Evolutionary conservation across 176 grass and related monocot genomes (phyloP), one percentile per base, ranked within the genome.

Genomic region (Calamus simplicifolius): DNA sequence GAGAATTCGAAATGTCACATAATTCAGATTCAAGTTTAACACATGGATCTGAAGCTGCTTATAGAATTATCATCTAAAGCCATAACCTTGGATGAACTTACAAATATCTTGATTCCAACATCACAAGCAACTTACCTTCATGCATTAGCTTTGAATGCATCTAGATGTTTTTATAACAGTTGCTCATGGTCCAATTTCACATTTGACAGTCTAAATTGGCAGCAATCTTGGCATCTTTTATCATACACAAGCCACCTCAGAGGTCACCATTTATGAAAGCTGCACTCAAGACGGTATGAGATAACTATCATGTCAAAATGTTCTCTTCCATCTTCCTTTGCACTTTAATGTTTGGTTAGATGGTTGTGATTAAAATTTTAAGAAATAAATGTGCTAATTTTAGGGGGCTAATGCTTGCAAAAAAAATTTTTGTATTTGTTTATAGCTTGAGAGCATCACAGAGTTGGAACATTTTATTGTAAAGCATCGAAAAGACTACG

Each of bases 401-500:
- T 1, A 6, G 49, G 25, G 50, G 30, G 52, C 1, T 71, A 29
- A 6, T 54, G 59, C 29, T 72, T 17, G 3, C 50, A 62, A n/a
- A n/a, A n/a, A n/a, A n/a, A n/a, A n/a, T 73, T 51, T 63, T 25
- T 80, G 13, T 14, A 62, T 81, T 67, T 71, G 12, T 43, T 43
- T 10, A 43, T 43, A 92, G 93, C 87, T 91, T 73, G 78, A 78
- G 75, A 97, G 81, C 63, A 85, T 88, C 19, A 80, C 66, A 62
- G 87, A 98, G 38, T 75, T 98, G 16, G 79, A 98, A 72, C 78
- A 52, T 19, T 98, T 92, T 48, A 88, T 97, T 61, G 53, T 82
- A 52, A 92, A 92, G 76, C 87, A 92, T 43, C 78, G 75, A 56
- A 92, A 87, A 64, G 93, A 88, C 70, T 98, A 98, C 53, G 80